Percentiles rank a stretch among this genome's conserved stretches.
phyloP scores from a whole-genome alignment of 805 yeast species.

The Brettanomyces nanus region DNA sequence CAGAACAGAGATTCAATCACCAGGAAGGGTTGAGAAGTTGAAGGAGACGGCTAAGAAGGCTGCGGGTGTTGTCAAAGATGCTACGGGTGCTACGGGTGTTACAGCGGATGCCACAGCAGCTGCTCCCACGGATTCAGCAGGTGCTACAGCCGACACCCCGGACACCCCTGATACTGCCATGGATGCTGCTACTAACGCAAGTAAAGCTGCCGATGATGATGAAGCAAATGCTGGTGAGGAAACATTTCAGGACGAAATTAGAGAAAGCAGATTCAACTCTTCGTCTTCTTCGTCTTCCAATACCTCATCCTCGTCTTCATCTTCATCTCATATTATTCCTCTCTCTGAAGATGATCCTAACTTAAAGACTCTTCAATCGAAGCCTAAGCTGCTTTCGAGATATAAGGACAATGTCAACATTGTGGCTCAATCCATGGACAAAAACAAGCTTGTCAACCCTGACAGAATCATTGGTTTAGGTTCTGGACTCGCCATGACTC shows the following conservation, averaged over 20 bases:
- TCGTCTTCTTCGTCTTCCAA: neutral
- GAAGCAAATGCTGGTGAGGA: slow-evolving; percentile 5
- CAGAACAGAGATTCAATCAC: too few relatives aligned
- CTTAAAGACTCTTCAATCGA: slow-evolving; percentile 31
- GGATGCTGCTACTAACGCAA: too few relatives aligned
- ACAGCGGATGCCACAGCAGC: too few relatives aligned
- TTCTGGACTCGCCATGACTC: slow-evolving; percentile 40
- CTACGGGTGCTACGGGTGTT: too few relatives aligned
- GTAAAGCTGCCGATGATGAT: too few relatives aligned
- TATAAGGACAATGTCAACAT: slow-evolving; percentile 42
- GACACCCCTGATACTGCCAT: too few relatives aligned
- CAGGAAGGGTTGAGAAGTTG: too few relatives aligned
- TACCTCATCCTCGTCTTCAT: neutral
- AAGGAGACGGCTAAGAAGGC: too few relatives aligned
- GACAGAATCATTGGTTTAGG: slow-evolving; percentile 44
- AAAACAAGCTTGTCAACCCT: slow-evolving; percentile 37
- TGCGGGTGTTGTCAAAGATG: too few relatives aligned
- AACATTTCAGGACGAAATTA: slow-evolving; percentile 4
- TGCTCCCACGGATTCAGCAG: too few relatives aligned
- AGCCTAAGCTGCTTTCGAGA: slow-evolving; percentile 40
- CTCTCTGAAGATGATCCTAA: slow-evolving; percentile 23
- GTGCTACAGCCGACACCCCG: too few relatives aligned
- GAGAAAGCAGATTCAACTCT: neutral
- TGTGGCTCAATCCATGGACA: slow-evolving; percentile 38
- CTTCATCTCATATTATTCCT: slow-evolving; percentile 12